Evolutionary conservation across 768 basidiomycete species (phyloP).

Genomic region (Trametes coccinea): DNA sequence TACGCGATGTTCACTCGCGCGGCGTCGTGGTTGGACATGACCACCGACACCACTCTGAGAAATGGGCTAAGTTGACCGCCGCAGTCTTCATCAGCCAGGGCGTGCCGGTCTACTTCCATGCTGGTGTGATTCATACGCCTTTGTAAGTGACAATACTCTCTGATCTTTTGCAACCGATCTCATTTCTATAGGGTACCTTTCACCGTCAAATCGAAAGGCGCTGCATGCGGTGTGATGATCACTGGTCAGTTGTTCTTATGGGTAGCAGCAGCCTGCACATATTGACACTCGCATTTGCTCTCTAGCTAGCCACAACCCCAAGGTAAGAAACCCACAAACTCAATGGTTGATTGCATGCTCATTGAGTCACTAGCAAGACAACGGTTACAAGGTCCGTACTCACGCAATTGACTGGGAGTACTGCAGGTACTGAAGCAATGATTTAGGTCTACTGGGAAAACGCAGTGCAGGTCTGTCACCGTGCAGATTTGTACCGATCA

Average conservation of each 20-base stretch:
- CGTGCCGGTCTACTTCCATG: slow-evolving; percentile 68
- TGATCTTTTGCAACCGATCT: not conserved
- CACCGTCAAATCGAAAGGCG: slow-evolving; percentile 60
- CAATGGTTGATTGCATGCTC: not conserved
- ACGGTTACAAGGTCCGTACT: slow-evolving; percentile 74
- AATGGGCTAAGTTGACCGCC: slow-evolving; percentile 78
- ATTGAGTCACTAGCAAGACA: slow-evolving; percentile 58
- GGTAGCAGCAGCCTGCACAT: not conserved
- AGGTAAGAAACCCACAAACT: slow-evolving; percentile 45
- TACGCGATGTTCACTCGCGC: slow-evolving; percentile 51
- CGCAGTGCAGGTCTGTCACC: slow-evolving; percentile 63
- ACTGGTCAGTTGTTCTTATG: slow-evolving; percentile 53
- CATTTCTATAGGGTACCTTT: slow-evolving; percentile 70
- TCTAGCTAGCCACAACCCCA: slow-evolving; percentile 85
- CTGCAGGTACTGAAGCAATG: not conserved
- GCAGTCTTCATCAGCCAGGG: slow-evolving; percentile 63
- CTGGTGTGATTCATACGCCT: slow-evolving; percentile 78
- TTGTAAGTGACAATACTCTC: slow-evolving; percentile 42
- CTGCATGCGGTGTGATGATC: slow-evolving; percentile 88
- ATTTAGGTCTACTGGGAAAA: slow-evolving; percentile 87
- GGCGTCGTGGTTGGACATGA: slow-evolving; percentile 88
- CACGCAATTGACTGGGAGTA: not conserved
- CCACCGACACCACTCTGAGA: slow-evolving; percentile 76
- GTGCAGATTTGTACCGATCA: not conserved
- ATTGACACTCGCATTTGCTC: not conserved